Evolutionary conservation across 495 filamentous ascomycete genomes (phyloP).

Genomic region (Xylaria venustula): DNA sequence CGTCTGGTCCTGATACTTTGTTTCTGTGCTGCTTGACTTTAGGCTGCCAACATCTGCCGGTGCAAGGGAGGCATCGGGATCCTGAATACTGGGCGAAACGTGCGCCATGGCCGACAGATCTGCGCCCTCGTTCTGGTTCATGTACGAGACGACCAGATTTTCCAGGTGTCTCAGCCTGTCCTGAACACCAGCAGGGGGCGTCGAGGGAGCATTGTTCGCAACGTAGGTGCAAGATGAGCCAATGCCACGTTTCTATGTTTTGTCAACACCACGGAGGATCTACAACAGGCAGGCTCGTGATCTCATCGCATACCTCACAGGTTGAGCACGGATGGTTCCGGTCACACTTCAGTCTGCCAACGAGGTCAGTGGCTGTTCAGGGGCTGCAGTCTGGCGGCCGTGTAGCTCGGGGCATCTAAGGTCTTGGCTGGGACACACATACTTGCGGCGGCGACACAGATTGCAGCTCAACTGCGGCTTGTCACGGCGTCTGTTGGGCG

Average conservation of each 20-base stretch:
- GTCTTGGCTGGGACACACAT: background rate
- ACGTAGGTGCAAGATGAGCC: slow-evolving; percentile 8
- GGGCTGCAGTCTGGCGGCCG: too few relatives aligned
- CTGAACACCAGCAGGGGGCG: background rate
- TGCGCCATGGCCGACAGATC: background rate
- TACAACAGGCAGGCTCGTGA: too few relatives aligned
- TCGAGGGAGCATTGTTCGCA: background rate
- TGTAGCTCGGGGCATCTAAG: background rate
- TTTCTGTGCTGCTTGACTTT: slow-evolving; percentile 7
- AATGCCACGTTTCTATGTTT: slow-evolving; percentile 12
- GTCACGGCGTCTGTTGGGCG: slow-evolving; percentile 14
- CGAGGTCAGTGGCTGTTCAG: background rate
- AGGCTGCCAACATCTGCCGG: slow-evolving; percentile 9
- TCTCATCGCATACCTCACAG: slow-evolving; percentile 6
- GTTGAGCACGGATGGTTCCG: slow-evolving; percentile 12
- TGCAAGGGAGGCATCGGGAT: background rate
- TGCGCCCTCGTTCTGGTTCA: background rate
- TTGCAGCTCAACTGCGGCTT: slow-evolving; percentile 19
- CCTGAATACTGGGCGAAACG: background rate
- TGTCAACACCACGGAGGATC: background rate
- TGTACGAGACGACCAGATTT: slow-evolving; percentile 1
- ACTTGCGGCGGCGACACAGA: slow-evolving; percentile 13
- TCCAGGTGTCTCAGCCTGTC: slow-evolving; percentile 11
- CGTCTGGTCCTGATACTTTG: slow-evolving; percentile 16
- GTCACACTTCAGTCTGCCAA: slow-evolving; percentile 9